Base-by-base conservation (phyloP, 805 yeast species). In the Ogataea nakhonphanomensis region DNA sequence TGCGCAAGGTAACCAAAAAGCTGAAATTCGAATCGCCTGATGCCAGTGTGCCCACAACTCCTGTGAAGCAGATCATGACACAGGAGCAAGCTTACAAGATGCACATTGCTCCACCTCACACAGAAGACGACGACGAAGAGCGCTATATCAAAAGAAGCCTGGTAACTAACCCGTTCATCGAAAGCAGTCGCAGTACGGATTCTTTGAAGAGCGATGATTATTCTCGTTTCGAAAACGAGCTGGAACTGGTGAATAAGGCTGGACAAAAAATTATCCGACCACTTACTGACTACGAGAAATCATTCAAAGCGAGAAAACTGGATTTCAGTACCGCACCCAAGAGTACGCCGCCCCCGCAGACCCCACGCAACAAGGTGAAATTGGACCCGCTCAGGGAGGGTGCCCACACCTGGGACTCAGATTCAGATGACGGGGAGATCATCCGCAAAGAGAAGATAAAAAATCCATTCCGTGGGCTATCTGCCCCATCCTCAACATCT, bases 211-310 rank as follows among this genome's bases (percentile, higher is more conserved):
- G 26, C 8, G 41, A 37, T 8, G 47, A 44, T 24, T 35, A 39
- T 15, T 44, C 54, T 7, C 43, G 58, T 29, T 67, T 61, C 43
- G 64, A 62, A 14, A 56, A 64, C 11, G 68, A 66, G 34, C 55
- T 67, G 37, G 76, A 72, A 45, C 53, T 63, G 43, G 48, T 70
- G 24, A 64, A 71, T 51, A 65, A 63, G 37, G 70, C 73, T 0
- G 76, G 76, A 2, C 59, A 69, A 41, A 59, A 58, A 21, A 51
- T 58, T 6, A 51, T 58, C 8, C 51, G 55, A 33, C 49, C 52
- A 24, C 46, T 70, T 28, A 55, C 62, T 15, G 58, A 57, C 11
- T 46, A 44, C 8, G 66, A 69, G 33, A 51, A 57, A 32, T 51
- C 51, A 6, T 56, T 69, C 29, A 66, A 64, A 49, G 77, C 78